Base-by-base conservation (phyloP, 2,329 filamentous ascomycete genomes). In the Aspergillus arachidicola region DNA sequence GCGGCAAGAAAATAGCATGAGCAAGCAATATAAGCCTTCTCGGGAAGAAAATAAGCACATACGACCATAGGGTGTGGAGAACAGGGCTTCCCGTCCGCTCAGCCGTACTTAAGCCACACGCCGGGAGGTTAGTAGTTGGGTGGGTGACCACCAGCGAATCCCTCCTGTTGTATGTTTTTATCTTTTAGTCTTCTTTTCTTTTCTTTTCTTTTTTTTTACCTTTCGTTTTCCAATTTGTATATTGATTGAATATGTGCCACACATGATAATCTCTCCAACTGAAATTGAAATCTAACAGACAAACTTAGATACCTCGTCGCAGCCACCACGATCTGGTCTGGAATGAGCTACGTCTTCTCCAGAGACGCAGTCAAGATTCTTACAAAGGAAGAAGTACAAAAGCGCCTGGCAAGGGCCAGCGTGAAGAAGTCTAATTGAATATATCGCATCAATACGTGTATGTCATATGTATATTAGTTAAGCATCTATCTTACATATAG, bases 291-390 rank as follows among this genome's bases (percentile, higher is more conserved):
- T 6, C 23, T 61, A n/a, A 61, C 61, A 58, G 12, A 41, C 72
- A 78, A 62, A 69, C 67, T 76, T 54, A 94, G 92, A 73, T 94
- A 92, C 70, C 79, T 96, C 16, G 94, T 99, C 3, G 94, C 93
- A 0, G 86, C 85, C 0, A 99, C 95, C 4, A 99, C 95, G 0
- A 79, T 96, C 6, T 98, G 94, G 92, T 97, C 93, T 66, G 95
- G 95, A 9, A 84, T 94, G 16, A 97, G 94, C 77, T 99, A 99
- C 76, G 84, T 96, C 7, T 96, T 90, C 75, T 92, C 88, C 69
- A 97, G 95, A 76, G 91, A 96, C 71, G 94, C 93, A 0, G 94
- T 98, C 36, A 96, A 91, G 77, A 97, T 98, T 61, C 76, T 98
- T 48, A 81, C 76, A 16, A 79, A 82, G 48, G 72, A 80, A 56